phyloP scores from a whole-genome alignment of 495 filamentous ascomycete species.

The Choiromyces venosus region DNA sequence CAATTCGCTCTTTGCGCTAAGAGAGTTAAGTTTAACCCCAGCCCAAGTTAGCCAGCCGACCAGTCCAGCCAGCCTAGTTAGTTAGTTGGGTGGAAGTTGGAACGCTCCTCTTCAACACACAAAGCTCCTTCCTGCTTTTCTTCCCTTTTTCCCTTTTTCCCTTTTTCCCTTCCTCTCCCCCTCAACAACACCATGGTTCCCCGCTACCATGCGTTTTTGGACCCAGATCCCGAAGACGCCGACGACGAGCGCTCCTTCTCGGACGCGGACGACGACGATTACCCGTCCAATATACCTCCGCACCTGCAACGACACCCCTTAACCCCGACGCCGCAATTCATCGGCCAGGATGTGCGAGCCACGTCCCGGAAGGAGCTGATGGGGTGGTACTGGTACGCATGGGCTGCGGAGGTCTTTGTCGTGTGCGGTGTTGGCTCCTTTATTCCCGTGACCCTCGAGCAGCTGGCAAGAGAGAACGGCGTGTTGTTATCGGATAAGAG shows the following conservation, averaged over 20 bases:
- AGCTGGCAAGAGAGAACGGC: constrained; percentile 82
- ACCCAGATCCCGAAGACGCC: constrained; percentile 47
- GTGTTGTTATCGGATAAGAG: constrained; percentile 69
- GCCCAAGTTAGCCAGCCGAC: not conserved
- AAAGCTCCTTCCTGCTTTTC: not conserved
- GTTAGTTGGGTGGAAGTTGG: no score
- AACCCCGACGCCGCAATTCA: constrained; percentile 51
- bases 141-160: not conserved
- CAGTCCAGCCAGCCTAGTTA: not conserved
- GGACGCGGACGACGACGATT: constrained; percentile 42
- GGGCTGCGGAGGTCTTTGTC: constrained; percentile 95
- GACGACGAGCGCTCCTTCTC: constrained; percentile 58
- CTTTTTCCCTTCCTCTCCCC: not conserved
- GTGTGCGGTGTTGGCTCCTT: constrained; percentile 92
- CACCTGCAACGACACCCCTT: constrained; percentile 14
- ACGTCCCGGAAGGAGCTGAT: constrained; percentile 82
- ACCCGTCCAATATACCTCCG: constrained; percentile 12
- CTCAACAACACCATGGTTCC: constrained; percentile 8
- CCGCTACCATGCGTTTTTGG: constrained; percentile 32
- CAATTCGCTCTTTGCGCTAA: not conserved
- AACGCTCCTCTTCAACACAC: not conserved
- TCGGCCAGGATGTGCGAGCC: constrained; percentile 77
- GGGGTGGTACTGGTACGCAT: constrained; percentile 95
- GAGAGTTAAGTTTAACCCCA: not conserved
- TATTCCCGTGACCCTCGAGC: constrained; percentile 93